phyloP scores from a whole-genome alignment of 352 stramenopile genomes.

The Globisporangium viniferum region DNA sequence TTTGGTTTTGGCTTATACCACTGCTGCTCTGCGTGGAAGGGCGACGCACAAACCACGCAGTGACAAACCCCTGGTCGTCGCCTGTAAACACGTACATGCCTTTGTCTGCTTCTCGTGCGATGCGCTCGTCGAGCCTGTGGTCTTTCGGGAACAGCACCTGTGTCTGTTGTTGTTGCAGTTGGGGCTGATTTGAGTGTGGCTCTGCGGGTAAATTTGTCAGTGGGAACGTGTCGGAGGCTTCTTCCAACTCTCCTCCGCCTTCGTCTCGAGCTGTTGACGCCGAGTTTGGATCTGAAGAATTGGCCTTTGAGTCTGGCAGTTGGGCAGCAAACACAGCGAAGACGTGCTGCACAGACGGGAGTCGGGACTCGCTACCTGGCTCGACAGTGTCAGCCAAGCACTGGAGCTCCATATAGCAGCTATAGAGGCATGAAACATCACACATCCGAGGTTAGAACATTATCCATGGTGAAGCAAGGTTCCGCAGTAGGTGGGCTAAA shows the following conservation, averaged over 20 bases:
- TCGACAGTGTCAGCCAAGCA: constrained; percentile 1
- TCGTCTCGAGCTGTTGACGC: background rate
- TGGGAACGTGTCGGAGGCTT: constrained; percentile 7
- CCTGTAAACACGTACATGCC: constrained; percentile 38
- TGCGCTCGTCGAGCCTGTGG: constrained; percentile 28
- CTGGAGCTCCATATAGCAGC: constrained; percentile 13
- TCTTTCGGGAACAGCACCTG: constrained; percentile 15
- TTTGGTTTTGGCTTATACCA: background rate
- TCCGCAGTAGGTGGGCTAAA: too few relatives aligned
- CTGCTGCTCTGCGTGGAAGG: background rate
- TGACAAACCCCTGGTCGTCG: constrained; percentile 44
- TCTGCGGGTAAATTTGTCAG: constrained; percentile 8
- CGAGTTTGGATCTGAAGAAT: background rate
- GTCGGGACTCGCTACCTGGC: background rate
- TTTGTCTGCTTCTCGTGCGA: constrained; percentile 19
- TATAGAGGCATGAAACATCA: background rate
- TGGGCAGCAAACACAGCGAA: background rate
- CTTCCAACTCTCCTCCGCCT: background rate
- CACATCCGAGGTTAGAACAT: background rate
- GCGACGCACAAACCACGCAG: constrained; percentile 30
- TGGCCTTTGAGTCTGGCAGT: background rate
- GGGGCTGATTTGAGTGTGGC: background rate
- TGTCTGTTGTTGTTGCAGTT: constrained; percentile 17
- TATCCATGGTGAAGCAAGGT: too few relatives aligned
- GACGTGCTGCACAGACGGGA: constrained; percentile 11